Base-by-base conservation (phyloP, 257 asterid species). In the Jacaranda copaia region DNA sequence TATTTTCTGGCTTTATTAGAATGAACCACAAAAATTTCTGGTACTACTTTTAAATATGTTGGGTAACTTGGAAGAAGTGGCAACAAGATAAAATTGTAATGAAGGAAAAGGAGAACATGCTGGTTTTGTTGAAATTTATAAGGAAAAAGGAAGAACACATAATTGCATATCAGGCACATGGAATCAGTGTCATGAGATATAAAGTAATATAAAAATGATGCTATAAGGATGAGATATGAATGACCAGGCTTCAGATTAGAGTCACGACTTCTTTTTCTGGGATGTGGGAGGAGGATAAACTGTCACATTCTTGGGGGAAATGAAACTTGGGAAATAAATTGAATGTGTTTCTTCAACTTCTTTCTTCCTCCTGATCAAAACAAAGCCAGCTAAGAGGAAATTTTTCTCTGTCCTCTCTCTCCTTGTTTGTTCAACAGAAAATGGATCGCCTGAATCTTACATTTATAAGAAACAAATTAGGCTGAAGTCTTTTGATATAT, bases 371-470 rank as follows among this genome's bases (percentile, higher is more conserved):
- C 7, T 68, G 43, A 49, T 49, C 63, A 61, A 51, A 57, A 9
- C 25, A 40, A 58, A 48, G 6, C 52, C 42, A 19, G 25, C 6
- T n/a, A 68, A 13, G 36, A 39, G 43, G 68, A n/a, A 63, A 53
- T 16, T 57, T 45, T 55, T 55, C 12, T 72, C 9, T 60, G 19
- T 4, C n/a, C 75, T 20, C 39, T 55, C 11, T 55, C 42, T 18
- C 25, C 43, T 77, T 68, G 51, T 49, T 77, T 51, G 57, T 48
- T 39, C 65, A 18, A 40, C 46, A 46, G 56, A 70, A 70, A 62
- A 59, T 48, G 36, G 14, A 36, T 14, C 32, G 51, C 71, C 59
- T 25, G 48, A 46, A 13, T 55, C 56, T 36, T 58, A 42, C 46
- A 16, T 18, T 65, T 68, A 67, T 66, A n/a, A 48, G 52, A 67